Evolutionary conservation across 2,329 filamentous ascomycete genomes (phyloP), one percentile per base, ranked within the genome.

Genomic region (Pseudohalonectria lignicola): DNA sequence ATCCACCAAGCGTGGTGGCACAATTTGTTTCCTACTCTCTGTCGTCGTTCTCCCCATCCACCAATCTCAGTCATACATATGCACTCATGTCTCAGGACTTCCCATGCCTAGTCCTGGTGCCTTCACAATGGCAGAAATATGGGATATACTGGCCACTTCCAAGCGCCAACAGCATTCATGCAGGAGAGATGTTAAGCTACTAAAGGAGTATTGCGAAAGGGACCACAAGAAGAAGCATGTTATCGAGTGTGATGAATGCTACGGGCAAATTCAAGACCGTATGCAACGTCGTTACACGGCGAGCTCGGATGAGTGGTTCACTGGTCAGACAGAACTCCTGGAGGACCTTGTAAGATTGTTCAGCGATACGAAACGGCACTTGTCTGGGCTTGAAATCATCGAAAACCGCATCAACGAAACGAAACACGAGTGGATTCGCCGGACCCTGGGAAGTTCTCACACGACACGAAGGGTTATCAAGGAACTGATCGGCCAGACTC

Each of bases 381-480:
- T 61, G 32, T 49, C 59, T n/a, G 58, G 61, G 37, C 52, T 74
- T 11, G 54, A 59, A 31, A 54, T 50, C 15, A 63, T 76, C 30
- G 70, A 75, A 45, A 58, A 61, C 17, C 63, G 64, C 42, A 64
- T 76, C 46, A 56, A 59, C 9, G 62, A 62, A 20, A 70, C 74
- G 49, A 71, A 71, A 48, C 61, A 63, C 42, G 61, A 62, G 10
- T 76, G 72, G 70, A 71, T 48, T 39, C 20, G 43, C 45, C 37
- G 47, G 39, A 44, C 44, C 33, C 35, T 56, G 34, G 37, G 46
- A 26, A 42, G 37, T 12, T 51, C 43, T n/a, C 43, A 41, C 11
- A 48, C 42, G 11, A 41, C 49, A 19, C 38, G 42, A 23, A 43
- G 42, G n/a, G 31, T 52, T 17, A 46, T 46, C 12, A 45, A 48